Evolutionary conservation across 2,329 filamentous ascomycete genomes (phyloP), one percentile per base, ranked within the genome.

Genomic region (Verruconis gallopava): DNA sequence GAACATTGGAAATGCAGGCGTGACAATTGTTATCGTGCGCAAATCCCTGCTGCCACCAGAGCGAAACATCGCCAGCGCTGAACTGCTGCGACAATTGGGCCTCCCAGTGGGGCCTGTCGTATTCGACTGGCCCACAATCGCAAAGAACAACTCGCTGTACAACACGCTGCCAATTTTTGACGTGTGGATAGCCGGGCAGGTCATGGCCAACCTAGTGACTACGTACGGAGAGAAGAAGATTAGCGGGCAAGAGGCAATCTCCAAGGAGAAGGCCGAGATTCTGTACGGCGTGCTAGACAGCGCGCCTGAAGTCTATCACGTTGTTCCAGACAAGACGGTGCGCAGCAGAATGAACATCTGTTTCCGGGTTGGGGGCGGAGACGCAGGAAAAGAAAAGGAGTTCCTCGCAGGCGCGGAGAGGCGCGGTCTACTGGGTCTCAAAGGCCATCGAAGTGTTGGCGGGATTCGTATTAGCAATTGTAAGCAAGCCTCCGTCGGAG

Each of bases 111-210:
- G 80, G 0, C 86, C 89, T 2, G 74, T 84, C 14, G 74, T 95
- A 34, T 67, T 96, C 37, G 75, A 84, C 49, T 96, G 89, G 56
- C 79, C 85, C 47, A 85, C 75, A 0, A 81, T 91, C 50, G 80
- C 83, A 32, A 93, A 93, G 69, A 93, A 93, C 66, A 91, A 93
- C 66, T 91, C 82, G 51, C 71, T 96, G 20, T 96, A 96, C 68
- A 96, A 96, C 64, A 96, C 89, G 0, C 67, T 96, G 9, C 88
- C 85, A 54, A 93, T 96, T 54, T 94, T 96, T 54, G 88, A 89
- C 58, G 82, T 95, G 28, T 96, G 81, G 66, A 75, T 95, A 42
- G 84, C 85, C 13, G 86, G 86, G n/a, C 77, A 84, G 57, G 88
- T 96, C 40, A 79, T 96, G 55, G 77, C 82, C 55, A 77, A 74